Evolutionary conservation across 2,329 filamentous ascomycete genomes (phyloP), one percentile per base, ranked within the genome.

Genomic region (Penicillium sp.): DNA sequence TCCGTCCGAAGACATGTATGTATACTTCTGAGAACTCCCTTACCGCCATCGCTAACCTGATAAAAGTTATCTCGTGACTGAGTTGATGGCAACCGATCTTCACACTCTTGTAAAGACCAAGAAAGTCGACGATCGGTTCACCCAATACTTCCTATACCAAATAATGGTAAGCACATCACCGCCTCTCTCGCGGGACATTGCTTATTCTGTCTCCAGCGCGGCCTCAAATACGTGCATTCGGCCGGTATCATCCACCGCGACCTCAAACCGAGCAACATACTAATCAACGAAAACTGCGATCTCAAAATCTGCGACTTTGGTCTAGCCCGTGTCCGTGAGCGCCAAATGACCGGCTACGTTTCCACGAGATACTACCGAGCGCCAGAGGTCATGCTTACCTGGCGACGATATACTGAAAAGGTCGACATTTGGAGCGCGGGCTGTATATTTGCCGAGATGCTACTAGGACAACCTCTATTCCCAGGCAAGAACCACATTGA

Each of bases 301-400:
- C 77, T 98, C 61, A 98, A 98, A 78, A 98, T 98, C 71, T 98
- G 93, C 79, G 93, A 98, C 71, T 98, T 98, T 65, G 93, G 93
- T 57, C 80, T 98, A 49, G 93, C 93, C 46, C 89, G 93, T 70
- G 95, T 98, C 64, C 93, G 98, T 72, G 93, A 98, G 68, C 90
- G 90, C 27, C 92, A 97, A 74, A 98, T 98, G 93, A 98, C 93
- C 29, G 93, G 93, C 63, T 98, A 98, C 67, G 93, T 98, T 50
- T 97, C 93, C 29, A 98, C 93, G 50, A 81, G 93, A 78, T 98
- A 97, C 80, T 98, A 98, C 80, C 85, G 93, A 66, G 93, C 93
- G 3, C 93, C 93, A 8, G 93, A 98, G 74, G 97, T 98, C 69
- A 98, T 98, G 93, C 89, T 98, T 68, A 97, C 93, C 57, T 98